Percentiles rank a stretch among this genome's conserved stretches.
Evolutionary conservation across 371 early-diverging fungal species (phyloP).

Genomic region (Mucor sp.): DNA sequence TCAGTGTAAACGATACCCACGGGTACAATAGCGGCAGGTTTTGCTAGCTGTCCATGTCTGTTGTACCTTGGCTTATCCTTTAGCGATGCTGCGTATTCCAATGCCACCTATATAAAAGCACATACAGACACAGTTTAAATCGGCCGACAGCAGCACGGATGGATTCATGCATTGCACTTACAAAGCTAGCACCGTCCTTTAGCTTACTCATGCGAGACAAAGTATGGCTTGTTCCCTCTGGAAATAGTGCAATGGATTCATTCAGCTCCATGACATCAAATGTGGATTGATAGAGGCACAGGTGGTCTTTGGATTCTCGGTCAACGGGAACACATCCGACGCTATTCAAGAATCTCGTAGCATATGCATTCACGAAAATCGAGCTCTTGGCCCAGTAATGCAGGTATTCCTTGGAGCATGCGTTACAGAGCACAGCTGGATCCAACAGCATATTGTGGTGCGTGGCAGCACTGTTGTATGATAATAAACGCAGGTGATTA

Average conservation of each 20-base stretch:
- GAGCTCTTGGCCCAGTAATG: slow-evolving; percentile 44
- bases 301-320: slow-evolving; percentile 29
- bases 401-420: slow-evolving; percentile 19
- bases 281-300: slow-evolving; percentile 23
- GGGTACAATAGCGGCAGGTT: slow-evolving; percentile 23
- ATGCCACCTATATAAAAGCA: background rate
- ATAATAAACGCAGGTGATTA: background rate
- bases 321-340: slow-evolving; percentile 40
- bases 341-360: slow-evolving; percentile 13
- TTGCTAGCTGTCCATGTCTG: background rate
- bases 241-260: slow-evolving; percentile 36
- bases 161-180: slow-evolving; percentile 6
- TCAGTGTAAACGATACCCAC: slow-evolving; percentile 33
- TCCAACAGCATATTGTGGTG: slow-evolving; percentile 47
- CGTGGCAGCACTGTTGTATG: slow-evolving; percentile 23
- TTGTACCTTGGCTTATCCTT: background rate
- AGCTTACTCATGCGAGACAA: slow-evolving; percentile 16
- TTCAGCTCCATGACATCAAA: slow-evolving; percentile 28
- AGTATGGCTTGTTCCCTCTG: slow-evolving; percentile 37
- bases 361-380: slow-evolving; percentile 21
- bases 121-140: no score
- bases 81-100: slow-evolving; percentile 12
- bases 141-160: background rate
- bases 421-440: slow-evolving; percentile 27
- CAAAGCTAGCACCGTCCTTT: slow-evolving; percentile 26